Conservation (phyloP, 2,329 filamentous ascomycete genomes). For the Cladophialophora immunda region DNA sequence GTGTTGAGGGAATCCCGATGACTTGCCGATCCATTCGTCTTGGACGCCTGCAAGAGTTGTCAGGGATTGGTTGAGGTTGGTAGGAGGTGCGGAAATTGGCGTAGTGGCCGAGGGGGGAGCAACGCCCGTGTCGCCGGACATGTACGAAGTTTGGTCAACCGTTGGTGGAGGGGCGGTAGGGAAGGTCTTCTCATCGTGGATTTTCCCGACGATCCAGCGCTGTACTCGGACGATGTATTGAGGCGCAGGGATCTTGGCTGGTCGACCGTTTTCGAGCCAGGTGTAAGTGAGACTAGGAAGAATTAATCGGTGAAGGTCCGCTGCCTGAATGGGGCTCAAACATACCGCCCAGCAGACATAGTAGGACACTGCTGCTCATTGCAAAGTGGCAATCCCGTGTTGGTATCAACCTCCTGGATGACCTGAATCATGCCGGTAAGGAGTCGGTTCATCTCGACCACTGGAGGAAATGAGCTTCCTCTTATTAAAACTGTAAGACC, state of each 20-base stretch:
- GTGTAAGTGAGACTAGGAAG: slow-evolving; percentile 84
- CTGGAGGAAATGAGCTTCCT: slow-evolving; percentile 56
- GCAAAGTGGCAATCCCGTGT: slow-evolving; percentile 78
- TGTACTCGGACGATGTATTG: slow-evolving; percentile 97
- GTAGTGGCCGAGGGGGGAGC: slow-evolving; percentile 49
- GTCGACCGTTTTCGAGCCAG: slow-evolving; percentile 88
- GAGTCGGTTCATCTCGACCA: slow-evolving; percentile 90
- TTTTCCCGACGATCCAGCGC: slow-evolving; percentile 96
- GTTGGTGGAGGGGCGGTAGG: slow-evolving; percentile 80
- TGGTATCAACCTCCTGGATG: slow-evolving; percentile 84
- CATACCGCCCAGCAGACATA: slow-evolving; percentile 94
- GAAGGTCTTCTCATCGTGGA: slow-evolving; percentile 88
- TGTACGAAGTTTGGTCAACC: slow-evolving; percentile 63
- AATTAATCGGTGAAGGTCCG: slow-evolving; percentile 26
- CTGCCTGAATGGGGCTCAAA: slow-evolving; percentile 41
- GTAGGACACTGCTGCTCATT: slow-evolving; percentile 84
- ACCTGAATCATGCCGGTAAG: slow-evolving; percentile 89
- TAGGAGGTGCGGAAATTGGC: slow-evolving; percentile 45
- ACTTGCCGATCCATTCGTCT: slow-evolving; percentile 86
- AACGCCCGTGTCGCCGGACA: slow-evolving; percentile 61
- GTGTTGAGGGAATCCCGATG: slow-evolving; percentile 88
- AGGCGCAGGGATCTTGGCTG: slow-evolving; percentile 88
- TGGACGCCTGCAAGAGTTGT: slow-evolving; percentile 69
- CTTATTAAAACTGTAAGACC: neutral
- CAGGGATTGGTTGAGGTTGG: slow-evolving; percentile 62